phyloP scores from a whole-genome alignment of 306 rosid genomes.

The Vigna reflexopilosa region DNA sequence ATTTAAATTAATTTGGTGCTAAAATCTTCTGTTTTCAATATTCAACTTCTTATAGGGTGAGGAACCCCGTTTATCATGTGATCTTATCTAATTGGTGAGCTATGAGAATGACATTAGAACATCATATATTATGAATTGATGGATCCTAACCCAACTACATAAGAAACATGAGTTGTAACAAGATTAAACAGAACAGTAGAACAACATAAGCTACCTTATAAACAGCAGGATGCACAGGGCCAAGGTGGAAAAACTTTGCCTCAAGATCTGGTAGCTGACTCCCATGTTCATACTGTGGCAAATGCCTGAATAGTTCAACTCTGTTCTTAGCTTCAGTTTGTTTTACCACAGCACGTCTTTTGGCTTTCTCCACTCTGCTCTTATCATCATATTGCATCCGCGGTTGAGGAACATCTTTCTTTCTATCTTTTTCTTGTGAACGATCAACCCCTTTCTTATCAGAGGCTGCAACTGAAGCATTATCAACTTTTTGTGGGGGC shows the following conservation, averaged over 20 bases:
- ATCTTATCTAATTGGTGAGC: slow-evolving; percentile 3
- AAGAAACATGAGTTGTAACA: slow-evolving; percentile 14
- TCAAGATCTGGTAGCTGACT: slow-evolving; percentile 69
- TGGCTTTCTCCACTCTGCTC: slow-evolving; percentile 67
- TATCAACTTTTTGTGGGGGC: slow-evolving; percentile 56
- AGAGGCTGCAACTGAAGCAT: slow-evolving; percentile 52
- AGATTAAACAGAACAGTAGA: not conserved
- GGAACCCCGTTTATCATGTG: slow-evolving; percentile 24
- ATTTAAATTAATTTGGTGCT: slow-evolving; percentile 13
- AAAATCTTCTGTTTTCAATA: slow-evolving; percentile 19
- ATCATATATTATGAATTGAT: slow-evolving; percentile 11
- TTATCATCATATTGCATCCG: slow-evolving; percentile 72
- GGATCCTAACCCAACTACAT: not conserved
- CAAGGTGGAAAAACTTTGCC: slow-evolving; percentile 62
- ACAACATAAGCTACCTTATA: slow-evolving; percentile 54
- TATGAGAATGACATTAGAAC: slow-evolving; percentile 27
- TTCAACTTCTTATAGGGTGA: not conserved
- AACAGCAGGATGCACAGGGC: slow-evolving; percentile 63
- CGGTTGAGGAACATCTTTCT: slow-evolving; percentile 73
- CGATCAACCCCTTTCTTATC: slow-evolving; percentile 63
- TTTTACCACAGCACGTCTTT: slow-evolving; percentile 65
- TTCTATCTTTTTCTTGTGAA: slow-evolving; percentile 63
- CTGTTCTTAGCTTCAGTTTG: slow-evolving; percentile 67
- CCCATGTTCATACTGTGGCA: slow-evolving; percentile 73
- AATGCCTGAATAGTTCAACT: slow-evolving; percentile 70